Evolutionary conservation across 192 early-diverging fungal species (phyloP).

Genomic region (Backusella tarrabulga): DNA sequence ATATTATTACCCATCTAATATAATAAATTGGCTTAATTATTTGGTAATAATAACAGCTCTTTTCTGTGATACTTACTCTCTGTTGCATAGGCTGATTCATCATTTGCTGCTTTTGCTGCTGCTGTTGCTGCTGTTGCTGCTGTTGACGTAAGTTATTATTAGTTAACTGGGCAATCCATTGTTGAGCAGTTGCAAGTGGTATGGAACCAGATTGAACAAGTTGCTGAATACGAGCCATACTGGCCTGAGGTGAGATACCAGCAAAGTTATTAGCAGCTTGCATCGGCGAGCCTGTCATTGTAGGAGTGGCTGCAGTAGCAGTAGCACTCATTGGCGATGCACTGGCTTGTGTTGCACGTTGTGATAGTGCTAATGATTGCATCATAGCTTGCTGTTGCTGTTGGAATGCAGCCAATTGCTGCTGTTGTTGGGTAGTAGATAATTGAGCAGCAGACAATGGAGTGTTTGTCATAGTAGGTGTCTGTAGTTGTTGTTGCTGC

Average conservation of each 20-base stretch:
- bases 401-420: conserved; percentile 13
- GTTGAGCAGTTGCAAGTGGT: conserved; percentile 27
- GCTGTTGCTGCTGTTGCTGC: background rate
- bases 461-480: background rate
- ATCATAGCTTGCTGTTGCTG: conserved; percentile 9
- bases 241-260: conserved; percentile 10
- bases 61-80: background rate
- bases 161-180: conserved; percentile 26
- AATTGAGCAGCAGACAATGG: conserved; percentile 11
- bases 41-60: background rate
- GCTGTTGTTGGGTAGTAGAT: background rate
- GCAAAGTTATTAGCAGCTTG: background rate
- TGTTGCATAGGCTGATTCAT: conserved; percentile 2
- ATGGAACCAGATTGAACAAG: conserved; percentile 24
- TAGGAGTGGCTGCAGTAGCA: background rate
- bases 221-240: conserved; percentile 25
- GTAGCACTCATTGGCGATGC: background rate
- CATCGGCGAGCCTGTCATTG: background rate
- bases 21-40: background rate
- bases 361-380: conserved; percentile 4
- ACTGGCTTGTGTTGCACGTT: conserved; percentile 8
- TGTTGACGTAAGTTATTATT: background rate
- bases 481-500: background rate
- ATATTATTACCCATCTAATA: background rate
- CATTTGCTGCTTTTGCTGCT: background rate